phyloP scores from a whole-genome alignment of 345 rosid species.

The Syzygium aromaticum region DNA sequence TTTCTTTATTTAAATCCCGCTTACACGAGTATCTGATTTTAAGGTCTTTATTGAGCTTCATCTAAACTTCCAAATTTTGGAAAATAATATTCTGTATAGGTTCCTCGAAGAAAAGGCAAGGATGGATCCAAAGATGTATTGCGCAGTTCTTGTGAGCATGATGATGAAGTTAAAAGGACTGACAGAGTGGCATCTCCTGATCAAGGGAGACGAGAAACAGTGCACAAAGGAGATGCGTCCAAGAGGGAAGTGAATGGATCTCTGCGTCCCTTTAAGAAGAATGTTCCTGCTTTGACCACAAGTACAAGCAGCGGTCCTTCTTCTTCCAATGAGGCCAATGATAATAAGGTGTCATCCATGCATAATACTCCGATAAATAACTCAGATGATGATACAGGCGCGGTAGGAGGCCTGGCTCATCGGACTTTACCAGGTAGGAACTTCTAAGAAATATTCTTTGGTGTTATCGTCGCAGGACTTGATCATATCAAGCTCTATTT shows the following conservation, averaged over 20 bases:
- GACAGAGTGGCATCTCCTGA: conserved; percentile 50
- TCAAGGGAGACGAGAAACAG: conserved; percentile 41
- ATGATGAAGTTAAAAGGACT: conserved; percentile 49
- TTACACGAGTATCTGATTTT: background rate
- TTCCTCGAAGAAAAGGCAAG: conserved; percentile 56
- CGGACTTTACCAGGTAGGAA: conserved; percentile 70
- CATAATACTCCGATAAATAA: conserved; percentile 50
- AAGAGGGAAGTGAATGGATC: conserved; percentile 50
- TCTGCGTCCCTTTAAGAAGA: conserved; percentile 25
- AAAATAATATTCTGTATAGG: background rate
- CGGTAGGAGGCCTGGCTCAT: conserved; percentile 38
- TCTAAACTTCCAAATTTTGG: background rate
- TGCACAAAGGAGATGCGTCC: conserved; percentile 27
- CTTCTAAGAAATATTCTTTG: background rate
- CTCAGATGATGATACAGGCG: conserved; percentile 57
- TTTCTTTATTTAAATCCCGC: background rate
- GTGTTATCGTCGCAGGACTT: background rate
- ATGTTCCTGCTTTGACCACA: conserved; percentile 31
- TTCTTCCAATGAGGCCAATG: conserved; percentile 63
- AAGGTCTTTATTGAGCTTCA: background rate
- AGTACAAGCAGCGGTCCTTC: conserved; percentile 74
- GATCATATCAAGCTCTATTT: background rate
- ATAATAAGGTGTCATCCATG: conserved; percentile 50
- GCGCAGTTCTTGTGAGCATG: conserved; percentile 37
- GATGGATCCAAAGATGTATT: conserved; percentile 53